Evolutionary conservation across 306 rosid genomes (phyloP), one percentile per base, ranked within the genome.

Genomic region (Trifolium fragiferum): DNA sequence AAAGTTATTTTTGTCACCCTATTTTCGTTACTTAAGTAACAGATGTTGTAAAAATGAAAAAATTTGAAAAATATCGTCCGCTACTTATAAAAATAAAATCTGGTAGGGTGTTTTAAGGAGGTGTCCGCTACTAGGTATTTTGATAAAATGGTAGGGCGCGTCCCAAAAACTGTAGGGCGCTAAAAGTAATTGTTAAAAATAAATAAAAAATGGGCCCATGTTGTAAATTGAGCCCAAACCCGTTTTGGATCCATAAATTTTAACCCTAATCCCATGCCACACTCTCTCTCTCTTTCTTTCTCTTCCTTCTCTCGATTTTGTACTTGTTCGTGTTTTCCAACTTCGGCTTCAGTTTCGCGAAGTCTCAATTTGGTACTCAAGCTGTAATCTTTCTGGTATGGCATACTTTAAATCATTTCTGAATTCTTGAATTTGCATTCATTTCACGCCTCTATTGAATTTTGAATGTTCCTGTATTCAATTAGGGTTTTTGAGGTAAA

Each of bases 401-500:
- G 12, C 64, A 35, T 81, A 75, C 59, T 32, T 59, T 37, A 9
- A 47, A 25, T 47, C 33, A 7, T 19, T 43, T 11, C 3, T 16
- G 0, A 16, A 9, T 67, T 23, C 19, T 50, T 44, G 7, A 54
- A 33, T 66, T 58, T 72, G 8, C 44, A 23, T 37, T 35, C 10
- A 4, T 54, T 27, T 11, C 47, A 46, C 38, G 38, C 46, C 21
- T 54, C 14, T 65, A 65, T 63, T 66, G 21, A 47, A 12, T 80
- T 57, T 63, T 64, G 27, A 21, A 51, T 37, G 65, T 33, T 66
- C 49, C 21, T 16, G 0, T 67, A 9, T 47, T 13, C 49, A 35
- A n/a, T 73, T 74, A 77, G 76, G 81, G 83, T 78, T 77, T 64
- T 64, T 77, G 55, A 60, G 60, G 76, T 80, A 44, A 63, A 43